Percentiles rank a stretch among this genome's conserved stretches.
Conservation (phyloP, 495 filamentous ascomycete genomes). For the Hypoxylon lienhwacheense region DNA sequence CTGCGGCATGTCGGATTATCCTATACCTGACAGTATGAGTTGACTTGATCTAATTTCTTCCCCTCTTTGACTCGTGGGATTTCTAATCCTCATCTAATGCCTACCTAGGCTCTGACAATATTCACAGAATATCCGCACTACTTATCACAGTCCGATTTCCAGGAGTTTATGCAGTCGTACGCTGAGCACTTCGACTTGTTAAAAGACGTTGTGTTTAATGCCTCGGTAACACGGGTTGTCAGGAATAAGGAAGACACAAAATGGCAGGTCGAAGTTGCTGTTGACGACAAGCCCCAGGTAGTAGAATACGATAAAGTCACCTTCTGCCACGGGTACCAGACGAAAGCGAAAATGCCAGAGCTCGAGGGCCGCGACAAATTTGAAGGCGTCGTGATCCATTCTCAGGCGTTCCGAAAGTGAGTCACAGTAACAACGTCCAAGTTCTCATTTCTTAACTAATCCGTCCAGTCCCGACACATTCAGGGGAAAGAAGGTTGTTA, state of each 20-base stretch:
- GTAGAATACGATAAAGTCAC: slow-evolving; percentile 38
- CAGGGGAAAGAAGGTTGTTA: slow-evolving; percentile 35
- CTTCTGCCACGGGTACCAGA: slow-evolving; percentile 41
- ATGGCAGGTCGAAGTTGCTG: slow-evolving; percentile 33
- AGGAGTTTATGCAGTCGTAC: slow-evolving; percentile 41
- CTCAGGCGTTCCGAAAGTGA: slow-evolving; percentile 31
- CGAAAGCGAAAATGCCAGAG: slow-evolving; percentile 31
- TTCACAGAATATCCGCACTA: slow-evolving; percentile 36
- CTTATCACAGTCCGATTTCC: slow-evolving; percentile 31
- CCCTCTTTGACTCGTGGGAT: neutral
- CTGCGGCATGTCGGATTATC: slow-evolving; percentile 42
- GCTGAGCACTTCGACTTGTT: slow-evolving; percentile 35
- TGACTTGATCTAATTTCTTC: neutral
- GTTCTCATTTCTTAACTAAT: neutral
- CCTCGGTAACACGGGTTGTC: slow-evolving; percentile 17
- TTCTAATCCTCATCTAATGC: slow-evolving; percentile 7
- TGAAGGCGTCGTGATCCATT: slow-evolving; percentile 36
- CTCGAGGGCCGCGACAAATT: slow-evolving; percentile 35
- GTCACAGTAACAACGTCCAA: neutral
- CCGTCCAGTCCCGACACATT: slow-evolving; percentile 13
- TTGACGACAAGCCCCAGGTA: slow-evolving; percentile 22
- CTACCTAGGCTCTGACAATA: too few species aligned
- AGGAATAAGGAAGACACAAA: slow-evolving; percentile 24
- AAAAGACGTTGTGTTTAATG: slow-evolving; percentile 36
- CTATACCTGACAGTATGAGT: slow-evolving; percentile 43